Evolutionary conservation across 352 stramenopile species (phyloP), one percentile per base, ranked within the genome.

Genomic region (Globisporangium nagaii): DNA sequence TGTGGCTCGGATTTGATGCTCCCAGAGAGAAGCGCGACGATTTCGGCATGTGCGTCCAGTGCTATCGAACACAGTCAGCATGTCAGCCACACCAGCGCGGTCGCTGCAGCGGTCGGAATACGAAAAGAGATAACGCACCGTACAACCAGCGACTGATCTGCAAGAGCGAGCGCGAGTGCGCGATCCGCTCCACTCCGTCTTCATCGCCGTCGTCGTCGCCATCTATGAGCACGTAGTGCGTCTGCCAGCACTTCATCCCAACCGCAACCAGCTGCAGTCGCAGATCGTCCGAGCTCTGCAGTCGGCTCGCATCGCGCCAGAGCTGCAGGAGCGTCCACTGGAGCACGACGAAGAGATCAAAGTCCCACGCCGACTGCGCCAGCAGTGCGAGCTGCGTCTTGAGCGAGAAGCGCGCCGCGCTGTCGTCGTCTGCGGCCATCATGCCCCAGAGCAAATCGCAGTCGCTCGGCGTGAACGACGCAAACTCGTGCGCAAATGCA

Each of bases 131-230:
- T 3, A 25, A 44, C 70, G 61, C 60, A 90, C 82, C 62, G 52
- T 84, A 93, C 37, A 90, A 79, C 82, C 82, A 93, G n/a, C 82
- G 59, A 12, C 71, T 72, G 10, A 86, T 41, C 46, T 90, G 79
- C 28, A 93, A 52, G 11, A 62, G 53, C 22, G 48, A 41, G 34
- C 66, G 35, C 9, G 46, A 28, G 2, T 55, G 40, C n/a, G n/a
- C n/a, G n/a, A n/a, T n/a, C n/a, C n/a, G n/a, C n/a, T n/a, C n/a
- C n/a, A n/a, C n/a, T n/a, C n/a, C n/a, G n/a, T n/a, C n/a, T n/a
- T n/a, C n/a, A n/a, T n/a, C n/a, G n/a, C n/a, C n/a, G 10, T 46
- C 51, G 19, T 30, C 49, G 2, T 39, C n/a, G 2, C 44, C 50
- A n/a, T 84, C 69, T 30, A 88, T 68, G 35, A 93, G 66, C 15